These are phyloP conservation scores for Tuber aestivum DNA, from an alignment of 495 filamentous ascomycete genomes.

Conservation along the genomic window DNA sequence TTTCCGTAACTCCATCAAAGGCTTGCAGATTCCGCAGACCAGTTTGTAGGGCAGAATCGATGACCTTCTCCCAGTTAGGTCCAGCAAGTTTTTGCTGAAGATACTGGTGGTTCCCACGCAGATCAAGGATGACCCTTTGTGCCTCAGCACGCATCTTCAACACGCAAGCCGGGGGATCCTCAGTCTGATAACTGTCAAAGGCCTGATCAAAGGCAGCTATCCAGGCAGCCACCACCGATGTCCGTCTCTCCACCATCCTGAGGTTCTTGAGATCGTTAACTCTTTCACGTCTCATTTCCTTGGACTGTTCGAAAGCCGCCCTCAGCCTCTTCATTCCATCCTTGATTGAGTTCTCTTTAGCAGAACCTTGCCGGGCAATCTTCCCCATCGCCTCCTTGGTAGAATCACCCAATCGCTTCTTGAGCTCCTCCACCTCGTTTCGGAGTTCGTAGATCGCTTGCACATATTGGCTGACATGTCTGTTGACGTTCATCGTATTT, in stretches of 20 bases:
- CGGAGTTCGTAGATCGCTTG: conserved; percentile 41
- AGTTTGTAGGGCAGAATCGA: conserved; percentile 82
- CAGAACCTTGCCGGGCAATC: conserved; percentile 79
- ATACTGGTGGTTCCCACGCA: conserved; percentile 82
- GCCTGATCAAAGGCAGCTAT: conserved; percentile 84
- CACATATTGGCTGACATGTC: conserved; percentile 70
- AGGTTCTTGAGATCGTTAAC: conserved; percentile 73
- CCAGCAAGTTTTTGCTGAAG: conserved; percentile 74
- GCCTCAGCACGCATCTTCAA: conserved; percentile 78
- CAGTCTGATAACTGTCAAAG: conserved; percentile 64
- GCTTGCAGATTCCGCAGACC: conserved; percentile 70
- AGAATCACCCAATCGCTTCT: conserved; percentile 83
- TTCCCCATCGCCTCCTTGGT: conserved; percentile 81
- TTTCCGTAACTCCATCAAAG: conserved; percentile 63
- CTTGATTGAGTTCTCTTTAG: conserved; percentile 67
- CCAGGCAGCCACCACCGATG: conserved; percentile 79
- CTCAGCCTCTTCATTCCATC: conserved; percentile 79
- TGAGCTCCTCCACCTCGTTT: conserved; percentile 61
- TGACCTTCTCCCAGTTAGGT: conserved; percentile 74
- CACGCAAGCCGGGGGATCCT: conserved; percentile 59
- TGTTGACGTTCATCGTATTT: conserved; percentile 98
- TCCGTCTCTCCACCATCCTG: conserved; percentile 75
- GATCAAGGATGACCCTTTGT: conserved; percentile 75
- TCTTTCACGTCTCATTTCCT: conserved; percentile 72
- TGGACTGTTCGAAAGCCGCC: conserved; percentile 74